These are phyloP conservation scores for Mycena albidolilacea DNA, from an alignment of 768 basidiomycete genomes.

Conservation along the genomic window DNA sequence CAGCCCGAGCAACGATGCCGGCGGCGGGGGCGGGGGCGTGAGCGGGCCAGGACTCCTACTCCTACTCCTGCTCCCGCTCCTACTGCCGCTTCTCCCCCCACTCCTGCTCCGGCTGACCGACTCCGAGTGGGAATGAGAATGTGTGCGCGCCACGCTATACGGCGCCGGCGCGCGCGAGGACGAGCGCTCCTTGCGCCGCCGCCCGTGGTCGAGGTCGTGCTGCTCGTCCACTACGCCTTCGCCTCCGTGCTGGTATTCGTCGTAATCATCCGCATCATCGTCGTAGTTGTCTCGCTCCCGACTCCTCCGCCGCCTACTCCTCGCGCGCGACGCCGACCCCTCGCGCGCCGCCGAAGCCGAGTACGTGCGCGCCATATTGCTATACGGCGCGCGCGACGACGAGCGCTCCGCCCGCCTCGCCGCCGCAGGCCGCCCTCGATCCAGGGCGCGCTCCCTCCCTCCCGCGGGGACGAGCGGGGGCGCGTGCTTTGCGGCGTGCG, in stretches of 20 bases:
- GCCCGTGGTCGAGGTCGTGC: too few relatives aligned
- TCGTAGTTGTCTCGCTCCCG: too few relatives aligned
- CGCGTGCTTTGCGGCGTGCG: not conserved
- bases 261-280: too few relatives aligned
- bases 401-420: constrained; percentile 34
- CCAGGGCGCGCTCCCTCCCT: not conserved
- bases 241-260: too few relatives aligned
- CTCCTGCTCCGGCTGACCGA: constrained; percentile 29
- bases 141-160: too few relatives aligned
- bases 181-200: too few relatives aligned
- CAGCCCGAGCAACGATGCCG: constrained; percentile 22
- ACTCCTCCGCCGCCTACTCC: too few relatives aligned
- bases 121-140: not conserved
- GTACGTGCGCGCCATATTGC: not conserved
- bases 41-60: constrained; percentile 32
- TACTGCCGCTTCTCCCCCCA: not conserved
- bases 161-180: too few relatives aligned
- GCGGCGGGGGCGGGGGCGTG: constrained; percentile 32
- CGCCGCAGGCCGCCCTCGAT: constrained; percentile 31
- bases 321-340: not conserved
- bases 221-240: too few relatives aligned
- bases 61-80: constrained; percentile 21
- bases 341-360: not conserved
- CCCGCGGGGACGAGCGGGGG: not conserved
- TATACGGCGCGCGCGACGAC: constrained; percentile 34